Evolutionary conservation across 495 filamentous ascomycete genomes (phyloP).

Genomic region (Lentithecium fluviatile): DNA sequence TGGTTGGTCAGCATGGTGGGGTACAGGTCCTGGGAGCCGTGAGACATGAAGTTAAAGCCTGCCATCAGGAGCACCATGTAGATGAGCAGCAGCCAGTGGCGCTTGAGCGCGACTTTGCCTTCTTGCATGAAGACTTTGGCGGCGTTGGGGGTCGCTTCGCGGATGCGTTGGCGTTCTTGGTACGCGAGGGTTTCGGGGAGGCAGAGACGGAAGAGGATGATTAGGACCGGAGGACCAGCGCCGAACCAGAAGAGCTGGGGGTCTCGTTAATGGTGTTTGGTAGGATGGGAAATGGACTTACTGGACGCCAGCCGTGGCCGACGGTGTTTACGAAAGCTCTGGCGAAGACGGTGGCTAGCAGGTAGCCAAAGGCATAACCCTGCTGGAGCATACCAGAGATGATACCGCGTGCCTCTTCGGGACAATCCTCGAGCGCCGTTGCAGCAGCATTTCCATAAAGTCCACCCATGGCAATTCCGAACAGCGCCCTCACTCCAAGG

Average conservation of each 20-base stretch:
- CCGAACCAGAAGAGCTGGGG: conserved; percentile 87
- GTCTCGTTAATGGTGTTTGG: conserved; percentile 31
- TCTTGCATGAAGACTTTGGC: conserved; percentile 67
- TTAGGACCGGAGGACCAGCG: conserved; percentile 72
- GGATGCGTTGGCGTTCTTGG: conserved; percentile 59
- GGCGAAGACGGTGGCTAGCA: conserved; percentile 76
- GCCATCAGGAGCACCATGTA: conserved; percentile 86
- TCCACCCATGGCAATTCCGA: conserved; percentile 86
- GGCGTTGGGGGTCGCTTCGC: conserved; percentile 51
- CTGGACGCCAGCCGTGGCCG: conserved; percentile 35
- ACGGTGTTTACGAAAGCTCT: conserved; percentile 44
- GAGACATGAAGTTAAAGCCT: conserved; percentile 90
- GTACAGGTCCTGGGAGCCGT: conserved; percentile 89
- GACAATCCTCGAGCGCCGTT: conserved; percentile 83
- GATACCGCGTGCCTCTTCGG: conserved; percentile 68
- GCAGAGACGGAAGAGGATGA: conserved; percentile 73
- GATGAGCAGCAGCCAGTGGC: conserved; percentile 74
- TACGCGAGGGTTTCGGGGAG: conserved; percentile 76
- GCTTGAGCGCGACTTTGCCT: conserved; percentile 71
- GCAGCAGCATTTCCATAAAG: conserved; percentile 85
- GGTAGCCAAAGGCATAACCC: conserved; percentile 85
- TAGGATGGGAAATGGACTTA: conserved; percentile 3
- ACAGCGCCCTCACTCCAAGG: conserved; percentile 77
- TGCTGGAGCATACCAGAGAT: conserved; percentile 82
- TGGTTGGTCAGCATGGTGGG: conserved; percentile 80